Evolutionary conservation across 2,329 filamentous ascomycete species (phyloP), one percentile per base, ranked within the genome.

Genomic region (Annulohypoxylon truncatum): DNA sequence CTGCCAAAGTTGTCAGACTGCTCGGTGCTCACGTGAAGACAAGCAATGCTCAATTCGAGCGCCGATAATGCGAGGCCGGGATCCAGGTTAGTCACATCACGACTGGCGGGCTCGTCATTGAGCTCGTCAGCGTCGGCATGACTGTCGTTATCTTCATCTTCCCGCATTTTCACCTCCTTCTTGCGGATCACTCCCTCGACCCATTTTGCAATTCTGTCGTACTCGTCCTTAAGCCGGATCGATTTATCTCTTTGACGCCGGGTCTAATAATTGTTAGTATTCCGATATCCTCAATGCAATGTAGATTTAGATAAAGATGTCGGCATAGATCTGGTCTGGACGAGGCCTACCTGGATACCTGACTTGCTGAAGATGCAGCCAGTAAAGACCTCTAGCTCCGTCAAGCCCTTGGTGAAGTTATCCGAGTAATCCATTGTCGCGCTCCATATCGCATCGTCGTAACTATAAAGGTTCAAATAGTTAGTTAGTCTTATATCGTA

Each of bases 321-420:
- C 38, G 13, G 10, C 9, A 20, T 3, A 28, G 26, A 28, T 35
- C 31, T 5, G 31, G 12, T 3, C n/a, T 3, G 12, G 5, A 13
- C 10, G n/a, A 40, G 7, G 9, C 38, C 9, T 42, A 42, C 38
- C 38, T 85, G 85, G 0, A 77, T 69, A 0, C 85, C 85, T 0
- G 74, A 76, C 65, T 81, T 84, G 74, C 84, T 87, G 40, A 86
- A 75, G n/a, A 88, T 82, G n/a, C 79, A 82, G 7, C 85, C 86
- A 22, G 84, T 85, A 56, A 87, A 87, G 0, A 85, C 83, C 63
- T 88, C 86, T 0, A 85, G 75, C 70, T 88, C 86, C 0, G 76
- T 80, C 6, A 88, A 76, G 0, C 77, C 76, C 15, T 74, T 74
- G 5, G 78, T 77, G 0, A 84, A 79, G 44, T 84, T 83, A 4